phyloP scores from a whole-genome alignment of 2,329 filamentous ascomycete genomes.

The Aspergillus hiratsukae region DNA sequence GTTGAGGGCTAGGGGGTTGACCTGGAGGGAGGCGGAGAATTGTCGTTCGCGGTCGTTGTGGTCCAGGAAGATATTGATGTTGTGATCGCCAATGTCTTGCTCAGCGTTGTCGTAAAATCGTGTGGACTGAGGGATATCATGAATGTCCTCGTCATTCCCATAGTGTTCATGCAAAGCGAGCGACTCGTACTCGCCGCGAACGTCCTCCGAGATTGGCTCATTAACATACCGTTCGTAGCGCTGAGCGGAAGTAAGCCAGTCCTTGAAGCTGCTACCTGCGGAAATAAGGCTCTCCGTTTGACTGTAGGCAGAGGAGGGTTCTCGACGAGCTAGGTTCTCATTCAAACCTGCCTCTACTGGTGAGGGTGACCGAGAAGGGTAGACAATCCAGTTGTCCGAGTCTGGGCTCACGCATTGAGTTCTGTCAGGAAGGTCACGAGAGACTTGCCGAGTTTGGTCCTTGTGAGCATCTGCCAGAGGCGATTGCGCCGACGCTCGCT shows the following conservation, averaged over 20 bases:
- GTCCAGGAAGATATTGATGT: slow-evolving; percentile 32
- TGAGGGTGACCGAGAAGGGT: slow-evolving; percentile 31
- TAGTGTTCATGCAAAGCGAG: slow-evolving; percentile 32
- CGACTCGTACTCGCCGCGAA: slow-evolving; percentile 35
- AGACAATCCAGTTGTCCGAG: slow-evolving; percentile 41
- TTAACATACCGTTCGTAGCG: slow-evolving; percentile 25
- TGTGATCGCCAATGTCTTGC: slow-evolving; percentile 34
- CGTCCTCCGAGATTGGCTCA: slow-evolving; percentile 30
- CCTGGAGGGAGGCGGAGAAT: slow-evolving; percentile 15
- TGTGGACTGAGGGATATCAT: slow-evolving; percentile 14
- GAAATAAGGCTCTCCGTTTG: slow-evolving; percentile 24
- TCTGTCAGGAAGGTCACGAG: slow-evolving; percentile 24
- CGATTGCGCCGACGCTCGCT: slow-evolving; percentile 26
- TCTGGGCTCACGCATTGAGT: slow-evolving; percentile 33
- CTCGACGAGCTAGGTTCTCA: slow-evolving; percentile 22
- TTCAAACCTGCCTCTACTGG: slow-evolving; percentile 21
- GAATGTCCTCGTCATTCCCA: slow-evolving; percentile 27
- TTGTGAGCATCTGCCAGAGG: slow-evolving; percentile 28
- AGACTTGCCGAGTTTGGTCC: slow-evolving; percentile 26
- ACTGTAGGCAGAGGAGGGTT: slow-evolving; percentile 33
- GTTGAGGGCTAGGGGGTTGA: slow-evolving; percentile 45
- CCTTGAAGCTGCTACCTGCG: slow-evolving; percentile 23
- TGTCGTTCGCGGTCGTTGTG: slow-evolving; percentile 27
- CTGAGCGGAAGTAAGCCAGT: slow-evolving; percentile 32
- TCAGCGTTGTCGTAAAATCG: slow-evolving; percentile 23